Evolutionary conservation across 176 grass and related monocot species (phyloP).

Genomic region (Lolium rigidum): DNA sequence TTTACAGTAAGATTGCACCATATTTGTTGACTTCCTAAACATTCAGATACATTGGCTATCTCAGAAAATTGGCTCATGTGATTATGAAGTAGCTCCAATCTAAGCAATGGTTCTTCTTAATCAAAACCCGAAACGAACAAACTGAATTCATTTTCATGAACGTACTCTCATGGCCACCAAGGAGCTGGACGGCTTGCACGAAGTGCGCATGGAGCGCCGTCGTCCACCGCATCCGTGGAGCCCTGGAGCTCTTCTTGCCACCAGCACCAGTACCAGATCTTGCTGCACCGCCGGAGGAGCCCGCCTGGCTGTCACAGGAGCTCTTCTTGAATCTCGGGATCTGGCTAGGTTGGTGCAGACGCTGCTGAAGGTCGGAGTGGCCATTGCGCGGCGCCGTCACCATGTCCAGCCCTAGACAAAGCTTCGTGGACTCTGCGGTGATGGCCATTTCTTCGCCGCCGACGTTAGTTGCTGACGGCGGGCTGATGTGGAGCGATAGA

Average conservation of each 20-base stretch:
- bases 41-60: not conserved
- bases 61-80: not conserved
- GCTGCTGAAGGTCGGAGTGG: conserved; percentile 30
- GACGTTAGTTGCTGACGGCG: conserved; percentile 40
- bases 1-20: not conserved
- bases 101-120: not conserved
- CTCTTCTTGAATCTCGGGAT: conserved; percentile 79
- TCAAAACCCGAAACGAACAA: conserved; percentile 7
- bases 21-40: not conserved
- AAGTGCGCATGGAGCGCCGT: conserved; percentile 94
- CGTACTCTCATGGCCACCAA: conserved; percentile 96
- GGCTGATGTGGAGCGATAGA: conserved; percentile 87
- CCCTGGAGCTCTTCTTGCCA: conserved; percentile 78
- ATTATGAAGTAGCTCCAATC: not conserved
- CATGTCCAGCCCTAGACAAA: conserved; percentile 60
- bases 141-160: conserved; percentile 6
- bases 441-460: conserved; percentile 48
- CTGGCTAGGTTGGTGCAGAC: conserved; percentile 60
- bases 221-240: conserved; percentile 98
- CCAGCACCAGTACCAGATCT: conserved; percentile 41
- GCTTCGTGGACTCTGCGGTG: conserved; percentile 47
- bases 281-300: not conserved
- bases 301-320: conserved; percentile 21
- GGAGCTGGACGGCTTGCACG: conserved; percentile 89
- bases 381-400: not conserved